Percentiles rank a stretch among this genome's conserved stretches.
Evolutionary conservation across 2,329 filamentous ascomycete species (phyloP).

Genomic region (Akanthomyces muscarius): DNA sequence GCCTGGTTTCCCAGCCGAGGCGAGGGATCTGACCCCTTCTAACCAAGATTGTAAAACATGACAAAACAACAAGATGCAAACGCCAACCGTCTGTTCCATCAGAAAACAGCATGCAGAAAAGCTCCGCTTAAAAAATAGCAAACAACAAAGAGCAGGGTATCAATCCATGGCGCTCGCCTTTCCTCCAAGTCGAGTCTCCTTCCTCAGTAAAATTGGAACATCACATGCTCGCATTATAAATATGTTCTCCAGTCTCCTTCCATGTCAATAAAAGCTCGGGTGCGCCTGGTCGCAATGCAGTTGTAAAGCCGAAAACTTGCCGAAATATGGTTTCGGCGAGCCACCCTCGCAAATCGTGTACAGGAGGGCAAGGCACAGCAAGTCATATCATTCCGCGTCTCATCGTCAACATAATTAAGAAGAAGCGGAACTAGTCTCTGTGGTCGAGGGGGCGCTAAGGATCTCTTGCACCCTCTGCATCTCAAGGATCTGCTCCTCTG

Average conservation of each 20-base stretch:
- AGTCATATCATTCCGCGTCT: constrained; percentile 8
- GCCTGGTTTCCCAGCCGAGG: background rate
- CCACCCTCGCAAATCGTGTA: constrained; percentile 12
- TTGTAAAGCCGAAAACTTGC: constrained; percentile 1
- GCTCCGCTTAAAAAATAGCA: constrained; percentile 9
- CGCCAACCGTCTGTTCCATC: constrained; percentile 13
- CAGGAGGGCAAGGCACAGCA: constrained; percentile 3
- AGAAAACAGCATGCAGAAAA: constrained; percentile 14
- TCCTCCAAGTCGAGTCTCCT: background rate
- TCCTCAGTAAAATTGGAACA: background rate
- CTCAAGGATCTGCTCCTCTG: constrained; percentile 55
- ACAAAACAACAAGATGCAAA: constrained; percentile 8
- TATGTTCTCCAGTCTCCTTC: background rate
- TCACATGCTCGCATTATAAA: background rate
- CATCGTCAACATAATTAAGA: background rate
- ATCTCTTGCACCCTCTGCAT: constrained; percentile 59
- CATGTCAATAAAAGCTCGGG: constrained; percentile 11
- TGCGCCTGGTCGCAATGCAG: constrained; percentile 17
- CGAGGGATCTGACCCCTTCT: background rate
- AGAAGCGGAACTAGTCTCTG: background rate
- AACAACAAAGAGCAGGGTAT: constrained; percentile 18
- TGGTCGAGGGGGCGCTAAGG: constrained; percentile 28
- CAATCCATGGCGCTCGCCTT: constrained; percentile 13
- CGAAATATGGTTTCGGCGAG: background rate
- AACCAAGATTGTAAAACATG: constrained; percentile 8